Conservation (phyloP, 306 rosid genomes). For the Gastrolobium villosum region DNA sequence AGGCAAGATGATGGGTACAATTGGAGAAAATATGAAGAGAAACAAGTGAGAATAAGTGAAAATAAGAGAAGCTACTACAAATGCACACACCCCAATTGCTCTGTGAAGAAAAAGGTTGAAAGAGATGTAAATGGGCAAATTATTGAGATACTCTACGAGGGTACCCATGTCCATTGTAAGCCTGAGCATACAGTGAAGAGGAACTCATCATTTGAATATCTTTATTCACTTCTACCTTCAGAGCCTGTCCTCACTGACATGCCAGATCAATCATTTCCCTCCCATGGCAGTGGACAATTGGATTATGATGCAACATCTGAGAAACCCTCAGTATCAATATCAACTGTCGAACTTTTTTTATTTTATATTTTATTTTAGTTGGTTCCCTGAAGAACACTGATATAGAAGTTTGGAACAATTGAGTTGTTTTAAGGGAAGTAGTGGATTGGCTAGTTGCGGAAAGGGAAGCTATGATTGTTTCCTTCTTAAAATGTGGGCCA, state of each 20-base stretch:
- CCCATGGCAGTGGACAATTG: constrained; percentile 53
- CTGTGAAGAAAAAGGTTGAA: constrained; percentile 77
- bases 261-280: constrained; percentile 57
- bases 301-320: constrained; percentile 63
- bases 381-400: too few species aligned
- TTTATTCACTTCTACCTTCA: constrained; percentile 55
- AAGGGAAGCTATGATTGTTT: too few species aligned
- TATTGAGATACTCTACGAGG: constrained; percentile 72
- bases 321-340: constrained; percentile 64
- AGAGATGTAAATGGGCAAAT: constrained; percentile 69
- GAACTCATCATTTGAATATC: constrained; percentile 59
- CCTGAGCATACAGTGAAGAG: constrained; percentile 56
- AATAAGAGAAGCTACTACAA: constrained; percentile 80
- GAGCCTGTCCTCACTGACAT: constrained; percentile 45
- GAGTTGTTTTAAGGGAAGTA: too few species aligned
- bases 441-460: too few species aligned
- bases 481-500: too few species aligned
- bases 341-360: constrained; percentile 49
- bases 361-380: too few species aligned
- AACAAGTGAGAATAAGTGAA: constrained; percentile 70
- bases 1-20: constrained; percentile 76
- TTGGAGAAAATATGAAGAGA: constrained; percentile 85
- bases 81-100: constrained; percentile 72
- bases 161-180: constrained; percentile 75
- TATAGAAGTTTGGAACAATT: too few species aligned